phyloP scores from a whole-genome alignment of 352 stramenopile species.

The Phytophthora melonis region DNA sequence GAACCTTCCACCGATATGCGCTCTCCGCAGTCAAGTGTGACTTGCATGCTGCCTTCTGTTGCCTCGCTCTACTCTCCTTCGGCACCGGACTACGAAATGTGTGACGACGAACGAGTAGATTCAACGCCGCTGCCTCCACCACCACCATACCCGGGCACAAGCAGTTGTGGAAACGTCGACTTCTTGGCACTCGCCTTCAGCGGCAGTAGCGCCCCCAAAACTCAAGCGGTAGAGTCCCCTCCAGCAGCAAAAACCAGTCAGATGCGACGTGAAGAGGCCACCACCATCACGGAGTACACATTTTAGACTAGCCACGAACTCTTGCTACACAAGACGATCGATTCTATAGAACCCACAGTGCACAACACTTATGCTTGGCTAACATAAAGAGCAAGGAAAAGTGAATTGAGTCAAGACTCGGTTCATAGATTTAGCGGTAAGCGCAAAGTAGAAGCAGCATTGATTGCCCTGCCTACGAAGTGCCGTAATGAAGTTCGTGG shows the following conservation, averaged over 20 bases:
- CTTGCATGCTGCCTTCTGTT: constrained; percentile 14
- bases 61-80: constrained; percentile 35
- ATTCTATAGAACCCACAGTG: background rate
- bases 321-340: background rate
- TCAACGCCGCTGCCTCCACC: constrained; percentile 14
- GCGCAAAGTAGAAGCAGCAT: background rate
- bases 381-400: too few relatives aligned
- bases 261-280: constrained; percentile 37
- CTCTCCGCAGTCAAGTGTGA: constrained; percentile 3
- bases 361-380: too few relatives aligned
- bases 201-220: constrained; percentile 16
- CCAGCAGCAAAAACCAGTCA: constrained; percentile 26
- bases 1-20: constrained; percentile 1
- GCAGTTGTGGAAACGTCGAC: constrained; percentile 34
- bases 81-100: constrained; percentile 33
- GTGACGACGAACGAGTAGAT: constrained; percentile 15
- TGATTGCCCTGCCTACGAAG: constrained; percentile 16
- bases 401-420: background rate
- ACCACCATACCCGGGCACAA: constrained; percentile 15
- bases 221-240: background rate
- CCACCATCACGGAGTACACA: constrained; percentile 30
- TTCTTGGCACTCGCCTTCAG: constrained; percentile 68
- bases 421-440: background rate
- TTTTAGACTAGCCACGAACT: constrained; percentile 19
- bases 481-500: constrained; percentile 28